Evolutionary conservation across 1,284 basidiomycete species (phyloP).

Genomic region (Ganoderma multipileum): DNA sequence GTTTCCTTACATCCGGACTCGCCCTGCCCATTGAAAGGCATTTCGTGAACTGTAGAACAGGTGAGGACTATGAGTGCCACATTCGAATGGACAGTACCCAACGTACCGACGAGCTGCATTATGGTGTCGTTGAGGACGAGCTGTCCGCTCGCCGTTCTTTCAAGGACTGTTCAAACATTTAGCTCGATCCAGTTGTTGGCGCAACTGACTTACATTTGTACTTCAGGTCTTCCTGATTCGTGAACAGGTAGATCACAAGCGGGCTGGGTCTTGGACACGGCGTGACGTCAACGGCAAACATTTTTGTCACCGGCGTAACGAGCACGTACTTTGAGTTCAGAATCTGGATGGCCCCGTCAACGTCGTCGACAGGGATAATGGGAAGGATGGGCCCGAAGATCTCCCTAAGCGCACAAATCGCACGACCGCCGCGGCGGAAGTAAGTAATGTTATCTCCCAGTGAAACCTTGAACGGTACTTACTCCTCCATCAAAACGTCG

Average conservation of each 20-base stretch:
- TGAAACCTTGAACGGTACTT: constrained; percentile 19
- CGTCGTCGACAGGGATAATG: constrained; percentile 62
- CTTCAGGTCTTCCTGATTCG: constrained; percentile 47
- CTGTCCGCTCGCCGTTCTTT: constrained; percentile 56
- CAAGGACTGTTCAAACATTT: constrained; percentile 47
- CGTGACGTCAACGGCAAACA: constrained; percentile 1
- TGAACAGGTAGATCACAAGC: constrained; percentile 58
- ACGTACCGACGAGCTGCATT: constrained; percentile 53
- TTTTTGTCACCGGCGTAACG: neutral
- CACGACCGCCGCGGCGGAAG: constrained; percentile 6
- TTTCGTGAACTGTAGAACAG: constrained; percentile 42
- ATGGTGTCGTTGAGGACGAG: constrained; percentile 61
- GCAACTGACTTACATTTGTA: constrained; percentile 44
- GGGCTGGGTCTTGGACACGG: constrained; percentile 48
- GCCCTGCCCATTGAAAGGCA: constrained; percentile 58
- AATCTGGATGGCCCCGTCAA: constrained; percentile 59
- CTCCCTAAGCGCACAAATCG: constrained; percentile 48
- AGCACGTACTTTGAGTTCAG: constrained; percentile 50
- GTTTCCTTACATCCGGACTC: constrained; percentile 51
- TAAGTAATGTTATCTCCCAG: neutral
- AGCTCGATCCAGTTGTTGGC: constrained; percentile 23
- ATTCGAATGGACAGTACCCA: neutral
- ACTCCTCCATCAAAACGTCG: constrained; percentile 65
- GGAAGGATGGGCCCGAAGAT: constrained; percentile 75
- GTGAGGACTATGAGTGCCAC: neutral